Evolutionary conservation across 129 eudicot species (phyloP).

Genomic region (Pulicaria dysenterica): DNA sequence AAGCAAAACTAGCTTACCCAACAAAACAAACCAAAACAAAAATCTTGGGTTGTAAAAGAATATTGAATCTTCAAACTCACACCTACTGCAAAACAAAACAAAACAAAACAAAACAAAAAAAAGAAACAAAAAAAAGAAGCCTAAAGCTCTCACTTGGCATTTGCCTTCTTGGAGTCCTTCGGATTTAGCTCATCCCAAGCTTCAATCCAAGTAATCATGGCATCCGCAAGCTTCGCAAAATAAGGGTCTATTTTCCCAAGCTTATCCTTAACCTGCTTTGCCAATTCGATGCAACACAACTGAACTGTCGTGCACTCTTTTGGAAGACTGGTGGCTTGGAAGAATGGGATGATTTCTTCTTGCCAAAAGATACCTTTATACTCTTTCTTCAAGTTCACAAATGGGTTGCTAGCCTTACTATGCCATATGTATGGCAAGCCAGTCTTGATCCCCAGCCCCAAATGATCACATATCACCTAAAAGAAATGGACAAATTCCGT

Average conservation of each 20-base stretch:
- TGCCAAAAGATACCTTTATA: constrained; percentile 73
- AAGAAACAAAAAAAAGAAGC: constrained; percentile 13
- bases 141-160: constrained; percentile 26
- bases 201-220: constrained; percentile 70
- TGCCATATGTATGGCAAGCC: constrained; percentile 70
- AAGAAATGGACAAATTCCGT: neutral
- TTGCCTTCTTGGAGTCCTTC: constrained; percentile 18
- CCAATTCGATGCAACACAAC: constrained; percentile 45
- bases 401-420: constrained; percentile 71
- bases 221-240: constrained; percentile 60
- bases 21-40: too few species aligned
- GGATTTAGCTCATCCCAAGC: constrained; percentile 75
- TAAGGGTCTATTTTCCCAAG: constrained; percentile 52
- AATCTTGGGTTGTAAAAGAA: constrained; percentile 5
- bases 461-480: constrained; percentile 67
- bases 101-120: too few species aligned
- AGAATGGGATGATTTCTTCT: constrained; percentile 64
- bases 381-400: constrained; percentile 69
- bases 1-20: constrained; percentile 19
- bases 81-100: constrained; percentile 11
- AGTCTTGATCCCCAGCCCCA: constrained; percentile 56
- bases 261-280: constrained; percentile 54
- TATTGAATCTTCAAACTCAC: constrained; percentile 18
- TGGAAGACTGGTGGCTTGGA: constrained; percentile 45
- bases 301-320: constrained; percentile 65